These are phyloP conservation scores for Sanghuangporus weigelae DNA, from an alignment of 1,284 basidiomycete species.

Conservation along the genomic window DNA sequence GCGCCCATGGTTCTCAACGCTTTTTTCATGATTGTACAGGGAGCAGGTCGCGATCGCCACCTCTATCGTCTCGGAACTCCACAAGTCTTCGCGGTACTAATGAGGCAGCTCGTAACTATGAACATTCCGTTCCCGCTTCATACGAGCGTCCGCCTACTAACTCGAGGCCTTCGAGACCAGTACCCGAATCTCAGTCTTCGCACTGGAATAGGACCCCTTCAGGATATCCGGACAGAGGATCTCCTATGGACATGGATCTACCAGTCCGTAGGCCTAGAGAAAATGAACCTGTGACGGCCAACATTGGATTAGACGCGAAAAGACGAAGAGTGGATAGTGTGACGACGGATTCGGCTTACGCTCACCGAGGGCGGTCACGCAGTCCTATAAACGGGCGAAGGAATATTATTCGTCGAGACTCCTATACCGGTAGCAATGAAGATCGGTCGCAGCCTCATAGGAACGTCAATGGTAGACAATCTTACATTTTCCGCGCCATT, in stretches of 20 bases:
- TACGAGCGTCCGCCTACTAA: background rate
- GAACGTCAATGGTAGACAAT: constrained; percentile 6
- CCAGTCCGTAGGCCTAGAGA: constrained; percentile 9
- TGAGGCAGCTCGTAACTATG: background rate
- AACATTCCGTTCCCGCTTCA: background rate
- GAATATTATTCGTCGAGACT: background rate
- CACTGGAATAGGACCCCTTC: background rate
- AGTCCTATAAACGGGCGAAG: background rate
- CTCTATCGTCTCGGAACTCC: background rate
- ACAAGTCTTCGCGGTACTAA: background rate
- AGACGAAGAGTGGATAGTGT: constrained; percentile 8
- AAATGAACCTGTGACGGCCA: background rate
- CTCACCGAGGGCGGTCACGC: constrained; percentile 11
- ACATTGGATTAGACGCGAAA: constrained; percentile 10
- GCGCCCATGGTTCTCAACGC: constrained; percentile 11
- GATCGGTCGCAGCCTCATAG: background rate
- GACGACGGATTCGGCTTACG: background rate
- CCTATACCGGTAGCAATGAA: background rate
- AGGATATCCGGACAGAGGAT: background rate
- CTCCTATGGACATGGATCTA: constrained; percentile 1
- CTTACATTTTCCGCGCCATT: background rate
- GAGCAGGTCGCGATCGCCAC: constrained; percentile 12
- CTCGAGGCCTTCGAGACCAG: background rate
- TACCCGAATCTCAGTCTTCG: background rate
- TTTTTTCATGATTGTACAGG: constrained; percentile 11